These are phyloP conservation scores for Boletus mariae DNA, from an alignment of 1,284 basidiomycete genomes.

Conservation along the genomic window DNA sequence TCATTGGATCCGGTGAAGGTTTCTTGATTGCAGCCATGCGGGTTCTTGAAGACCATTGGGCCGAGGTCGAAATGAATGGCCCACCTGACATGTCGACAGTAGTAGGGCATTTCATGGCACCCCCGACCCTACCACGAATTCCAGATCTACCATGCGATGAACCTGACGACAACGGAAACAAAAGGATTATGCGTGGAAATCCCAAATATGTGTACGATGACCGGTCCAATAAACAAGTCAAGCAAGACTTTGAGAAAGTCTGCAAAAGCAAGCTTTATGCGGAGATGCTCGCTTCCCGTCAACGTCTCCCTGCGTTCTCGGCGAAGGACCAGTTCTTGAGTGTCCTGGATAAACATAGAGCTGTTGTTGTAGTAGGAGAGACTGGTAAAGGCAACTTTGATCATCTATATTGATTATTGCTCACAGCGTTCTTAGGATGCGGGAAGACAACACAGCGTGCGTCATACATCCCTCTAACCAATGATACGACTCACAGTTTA, in stretches of 20 bases:
- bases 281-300: constrained; percentile 55
- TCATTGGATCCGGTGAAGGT: constrained; percentile 66
- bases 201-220: constrained; percentile 33
- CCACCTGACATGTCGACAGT: constrained; percentile 72
- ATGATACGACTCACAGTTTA: neutral
- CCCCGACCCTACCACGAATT: constrained; percentile 1
- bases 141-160: constrained; percentile 1
- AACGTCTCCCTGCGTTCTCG: constrained; percentile 74
- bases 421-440: constrained; percentile 52
- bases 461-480: constrained; percentile 1
- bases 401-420: neutral
- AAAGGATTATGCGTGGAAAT: constrained; percentile 11
- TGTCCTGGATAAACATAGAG: constrained; percentile 58
- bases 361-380: constrained; percentile 82
- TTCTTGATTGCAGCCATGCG: constrained; percentile 76
- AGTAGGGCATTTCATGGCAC: constrained; percentile 36
- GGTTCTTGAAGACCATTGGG: constrained; percentile 70
- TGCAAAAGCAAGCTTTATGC: constrained; percentile 51
- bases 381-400: constrained; percentile 46
- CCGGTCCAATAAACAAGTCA: constrained; percentile 53
- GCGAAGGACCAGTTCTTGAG: constrained; percentile 63
- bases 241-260: constrained; percentile 49
- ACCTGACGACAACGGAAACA: neutral
- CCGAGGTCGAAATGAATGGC: constrained; percentile 58
- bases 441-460: constrained; percentile 86